A percentile compares a stretch with the other conserved stretches of the same genome.
These are phyloP conservation scores for Serendipita indica DNA, from an alignment of 768 basidiomycete genomes.

Conservation along the genomic window DNA sequence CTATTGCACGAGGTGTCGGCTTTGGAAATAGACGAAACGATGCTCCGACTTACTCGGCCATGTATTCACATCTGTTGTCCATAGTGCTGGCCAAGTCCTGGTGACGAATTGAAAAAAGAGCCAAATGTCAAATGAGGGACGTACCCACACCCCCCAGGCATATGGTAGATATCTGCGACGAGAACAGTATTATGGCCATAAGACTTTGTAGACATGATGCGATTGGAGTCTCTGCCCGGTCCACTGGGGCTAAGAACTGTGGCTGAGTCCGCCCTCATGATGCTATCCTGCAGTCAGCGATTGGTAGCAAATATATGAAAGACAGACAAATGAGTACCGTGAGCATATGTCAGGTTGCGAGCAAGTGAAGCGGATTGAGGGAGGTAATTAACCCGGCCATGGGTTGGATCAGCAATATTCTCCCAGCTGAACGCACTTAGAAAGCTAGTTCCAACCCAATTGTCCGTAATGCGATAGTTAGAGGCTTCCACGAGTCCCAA, in stretches of 20 bases:
- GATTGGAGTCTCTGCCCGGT: slow-evolving; percentile 10
- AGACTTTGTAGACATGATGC: slow-evolving; percentile 7
- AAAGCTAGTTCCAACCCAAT: slow-evolving; percentile 30
- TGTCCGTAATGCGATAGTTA: slow-evolving; percentile 20
- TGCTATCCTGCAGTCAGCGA: slow-evolving; percentile 16
- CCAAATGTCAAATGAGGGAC: not conserved
- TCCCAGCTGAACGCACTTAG: slow-evolving; percentile 35
- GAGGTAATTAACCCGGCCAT: slow-evolving; percentile 49
- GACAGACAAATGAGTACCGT: slow-evolving; percentile 8
- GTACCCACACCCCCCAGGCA: slow-evolving; percentile 39
- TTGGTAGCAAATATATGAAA: not conserved
- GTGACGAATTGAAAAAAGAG: not conserved
- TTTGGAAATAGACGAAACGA: not conserved
- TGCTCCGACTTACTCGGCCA: slow-evolving; percentile 13
- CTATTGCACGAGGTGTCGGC: not conserved
- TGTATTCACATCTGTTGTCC: slow-evolving; percentile 25
- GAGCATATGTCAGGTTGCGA: slow-evolving; percentile 35
- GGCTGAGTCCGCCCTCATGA: slow-evolving; percentile 11
- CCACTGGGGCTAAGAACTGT: slow-evolving; percentile 3
- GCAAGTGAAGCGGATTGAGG: slow-evolving; percentile 28
- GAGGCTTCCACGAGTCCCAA: slow-evolving; percentile 9
- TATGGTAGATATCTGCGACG: slow-evolving; percentile 40
- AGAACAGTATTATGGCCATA: slow-evolving; percentile 32
- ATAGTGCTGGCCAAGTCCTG: slow-evolving; percentile 48
- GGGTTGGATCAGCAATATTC: slow-evolving; percentile 42